These are phyloP conservation scores for Metroxylon sagu DNA, from an alignment of 176 grass and related monocot species.

Conservation along the genomic window DNA sequence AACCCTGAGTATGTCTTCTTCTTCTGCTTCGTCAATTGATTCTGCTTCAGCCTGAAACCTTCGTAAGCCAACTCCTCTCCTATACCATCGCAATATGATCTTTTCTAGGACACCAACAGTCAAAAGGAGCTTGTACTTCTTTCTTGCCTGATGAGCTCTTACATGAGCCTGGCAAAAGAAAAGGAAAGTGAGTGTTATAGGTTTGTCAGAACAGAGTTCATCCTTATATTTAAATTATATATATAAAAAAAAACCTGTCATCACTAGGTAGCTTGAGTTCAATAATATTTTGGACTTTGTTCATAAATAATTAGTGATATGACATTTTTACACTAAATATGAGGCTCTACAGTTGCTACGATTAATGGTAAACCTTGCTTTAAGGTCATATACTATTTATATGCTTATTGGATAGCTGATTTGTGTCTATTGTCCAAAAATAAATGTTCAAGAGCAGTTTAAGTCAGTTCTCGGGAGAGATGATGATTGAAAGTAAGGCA, in stretches of 20 bases:
- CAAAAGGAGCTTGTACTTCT: slow-evolving; percentile 41
- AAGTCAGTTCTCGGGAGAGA: no score
- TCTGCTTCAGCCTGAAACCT: slow-evolving; percentile 37
- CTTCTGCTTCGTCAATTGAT: slow-evolving; percentile 47
- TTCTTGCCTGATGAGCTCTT: slow-evolving; percentile 75
- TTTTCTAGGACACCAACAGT: slow-evolving; percentile 72
- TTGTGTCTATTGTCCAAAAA: no score
- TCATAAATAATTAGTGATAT: no score
- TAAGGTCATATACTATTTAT: no score
- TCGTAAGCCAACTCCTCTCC: slow-evolving; percentile 55
- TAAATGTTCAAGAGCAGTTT: no score
- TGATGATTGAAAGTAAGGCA: no score
- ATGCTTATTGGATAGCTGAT: no score
- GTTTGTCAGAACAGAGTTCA: no score
- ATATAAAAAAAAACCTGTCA: background rate
- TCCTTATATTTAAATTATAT: no score
- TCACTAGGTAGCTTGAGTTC: background rate
- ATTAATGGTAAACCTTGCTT: no score
- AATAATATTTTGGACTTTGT: no score
- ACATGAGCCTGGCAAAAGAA: slow-evolving; percentile 50
- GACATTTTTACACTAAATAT: background rate
- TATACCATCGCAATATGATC: slow-evolving; percentile 56
- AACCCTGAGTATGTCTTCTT: slow-evolving; percentile 43
- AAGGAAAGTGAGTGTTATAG: background rate
- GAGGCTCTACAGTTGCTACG: no score